phyloP scores from a whole-genome alignment of 2,329 filamentous ascomycete species.

The Aureobasidium sp. region DNA sequence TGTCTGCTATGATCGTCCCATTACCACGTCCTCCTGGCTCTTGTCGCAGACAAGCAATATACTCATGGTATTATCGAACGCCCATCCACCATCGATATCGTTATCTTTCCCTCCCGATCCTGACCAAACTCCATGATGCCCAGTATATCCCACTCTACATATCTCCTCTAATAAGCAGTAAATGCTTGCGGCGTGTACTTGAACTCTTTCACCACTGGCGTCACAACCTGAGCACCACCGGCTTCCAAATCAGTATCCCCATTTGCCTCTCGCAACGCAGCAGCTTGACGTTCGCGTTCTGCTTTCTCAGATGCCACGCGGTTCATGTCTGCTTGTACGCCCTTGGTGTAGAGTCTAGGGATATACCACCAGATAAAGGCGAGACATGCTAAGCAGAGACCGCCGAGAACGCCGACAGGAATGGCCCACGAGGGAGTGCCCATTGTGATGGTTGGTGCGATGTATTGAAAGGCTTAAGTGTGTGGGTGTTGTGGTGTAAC shows the following conservation, averaged over 20 bases:
- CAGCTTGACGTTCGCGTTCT: neutral
- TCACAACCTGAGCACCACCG: neutral
- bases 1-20: no score
- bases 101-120: no score
- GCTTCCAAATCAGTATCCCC: neutral
- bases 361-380: slow-evolving; percentile 23
- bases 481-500: neutral
- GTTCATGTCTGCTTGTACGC: slow-evolving; percentile 16
- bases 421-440: slow-evolving; percentile 17
- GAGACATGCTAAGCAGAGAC: slow-evolving; percentile 17
- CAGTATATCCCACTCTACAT: no score
- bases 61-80: no score
- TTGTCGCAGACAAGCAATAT: no score
- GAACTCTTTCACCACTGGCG: neutral
- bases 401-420: slow-evolving; percentile 21
- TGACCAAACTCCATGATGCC: no score
- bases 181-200: slow-evolving; percentile 12
- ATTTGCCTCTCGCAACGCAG: neutral
- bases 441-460: slow-evolving; percentile 10
- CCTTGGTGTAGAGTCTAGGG: slow-evolving; percentile 18
- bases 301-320: slow-evolving; percentile 13
- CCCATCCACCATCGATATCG: no score
- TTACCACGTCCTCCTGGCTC: no score
- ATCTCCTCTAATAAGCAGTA: neutral
- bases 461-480: neutral